Conservation (phyloP, 305 asterid species). For the Fraxinus albicans region DNA sequence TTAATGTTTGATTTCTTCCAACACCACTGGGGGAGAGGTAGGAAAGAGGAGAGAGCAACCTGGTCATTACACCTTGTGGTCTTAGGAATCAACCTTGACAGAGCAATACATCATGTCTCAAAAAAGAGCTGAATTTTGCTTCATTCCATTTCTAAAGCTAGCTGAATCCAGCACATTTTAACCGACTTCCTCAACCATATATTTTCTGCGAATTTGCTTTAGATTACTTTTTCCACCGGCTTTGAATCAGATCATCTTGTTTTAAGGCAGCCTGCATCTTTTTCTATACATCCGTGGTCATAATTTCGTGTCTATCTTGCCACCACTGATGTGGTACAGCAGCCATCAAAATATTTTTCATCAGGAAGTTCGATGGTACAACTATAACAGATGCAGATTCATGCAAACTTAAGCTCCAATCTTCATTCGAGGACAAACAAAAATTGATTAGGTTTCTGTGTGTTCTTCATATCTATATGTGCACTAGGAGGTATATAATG, state of each 20-base stretch:
- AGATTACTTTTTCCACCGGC: neutral
- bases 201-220: neutral
- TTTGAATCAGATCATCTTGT: neutral
- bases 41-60: neutral
- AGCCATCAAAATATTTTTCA: neutral
- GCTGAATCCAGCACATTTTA: neutral
- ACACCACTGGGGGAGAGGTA: neutral
- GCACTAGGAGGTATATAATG: neutral
- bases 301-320: neutral
- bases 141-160: conserved; percentile 1
- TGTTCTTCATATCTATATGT: neutral
- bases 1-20: neutral
- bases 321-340: neutral
- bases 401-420: neutral
- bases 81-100: neutral
- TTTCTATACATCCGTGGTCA: neutral
- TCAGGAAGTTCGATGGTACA: neutral
- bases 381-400: neutral
- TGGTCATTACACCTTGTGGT: neutral
- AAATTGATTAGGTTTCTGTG: neutral
- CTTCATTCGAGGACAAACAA: neutral
- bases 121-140: neutral
- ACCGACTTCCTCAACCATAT: neutral
- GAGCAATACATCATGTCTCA: neutral
- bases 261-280: neutral